Base-by-base conservation (phyloP, 2,329 filamentous ascomycete genomes). In the Exophiala aquamarina region DNA sequence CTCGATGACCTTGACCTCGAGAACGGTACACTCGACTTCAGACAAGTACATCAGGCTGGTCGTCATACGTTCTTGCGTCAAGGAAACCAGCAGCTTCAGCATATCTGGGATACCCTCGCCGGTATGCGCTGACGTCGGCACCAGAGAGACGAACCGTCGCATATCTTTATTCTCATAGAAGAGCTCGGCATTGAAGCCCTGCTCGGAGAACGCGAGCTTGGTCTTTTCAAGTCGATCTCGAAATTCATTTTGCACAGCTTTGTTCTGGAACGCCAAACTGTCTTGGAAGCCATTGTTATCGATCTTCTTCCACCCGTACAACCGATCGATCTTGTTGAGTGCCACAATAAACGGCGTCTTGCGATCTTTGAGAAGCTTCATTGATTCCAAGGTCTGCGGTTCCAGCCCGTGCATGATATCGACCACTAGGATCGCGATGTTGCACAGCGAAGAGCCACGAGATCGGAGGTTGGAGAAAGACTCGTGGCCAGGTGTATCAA, bases 361-460 rank as follows among this genome's bases (percentile, higher is more conserved):
- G 62, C 89, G 82, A 62, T 96, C 92, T 64, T 92, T 83, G 42
- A 98, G 82, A 56, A 98, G 75, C 59, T 84, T 87, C 89, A 98
- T 97, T 2, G 93, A 98, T 72, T 98, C 94, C 23, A 97, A 78
- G 13, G 93, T 98, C 71, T 98, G 93, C 14, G 86, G 92, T 71
- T 98, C 93, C 37, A 98, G 81, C 66, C 94, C 94, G 81, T 98
- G 93, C 93, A 98, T 97, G 64, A 98, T 98, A 76, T 98, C 93
- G 60, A 98, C 92, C 33, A 98, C 94, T 58, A 98, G 76, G 66
- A 98, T 98, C 61, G 93, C 93, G 72, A 98, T 98, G 76, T 98
- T 98, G 72, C 94, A 98, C 49, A 98, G 87, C 11, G 91, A 97
- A 32, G 93, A 97, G 73, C 93, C 93, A 73, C 94, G 84, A 59